Conservation (phyloP, 148 eudicot species). For the Fagopyrum homotropicum region DNA sequence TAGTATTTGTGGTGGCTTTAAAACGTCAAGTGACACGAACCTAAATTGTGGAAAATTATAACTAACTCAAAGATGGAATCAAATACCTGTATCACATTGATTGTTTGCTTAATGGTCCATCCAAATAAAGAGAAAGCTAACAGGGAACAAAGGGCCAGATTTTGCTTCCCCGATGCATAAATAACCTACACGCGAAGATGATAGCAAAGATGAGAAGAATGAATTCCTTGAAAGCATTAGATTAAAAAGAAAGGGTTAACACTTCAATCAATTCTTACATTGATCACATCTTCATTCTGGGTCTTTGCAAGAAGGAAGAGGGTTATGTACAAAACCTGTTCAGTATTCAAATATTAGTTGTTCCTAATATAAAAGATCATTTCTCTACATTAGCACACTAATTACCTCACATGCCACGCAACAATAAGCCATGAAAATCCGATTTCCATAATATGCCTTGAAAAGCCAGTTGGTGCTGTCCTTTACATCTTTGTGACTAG, state of each 20-base stretch:
- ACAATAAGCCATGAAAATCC: constrained; percentile 88
- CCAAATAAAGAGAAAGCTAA: constrained; percentile 62
- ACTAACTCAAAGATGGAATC: neutral
- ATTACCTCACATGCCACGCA: constrained; percentile 95
- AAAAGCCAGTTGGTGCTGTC: constrained; percentile 91
- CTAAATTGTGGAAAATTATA: too few relatives aligned
- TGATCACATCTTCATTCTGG: constrained; percentile 44
- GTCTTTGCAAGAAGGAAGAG: constrained; percentile 74
- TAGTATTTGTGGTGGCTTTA: too few relatives aligned
- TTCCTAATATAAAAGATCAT: neutral
- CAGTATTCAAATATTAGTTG: constrained; percentile 7
- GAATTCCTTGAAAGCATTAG: neutral
- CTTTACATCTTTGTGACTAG: constrained; percentile 91
- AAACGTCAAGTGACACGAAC: too few relatives aligned
- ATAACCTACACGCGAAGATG: constrained; percentile 45
- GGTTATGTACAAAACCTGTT: constrained; percentile 78
- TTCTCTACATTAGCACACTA: neutral
- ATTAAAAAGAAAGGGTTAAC: neutral
- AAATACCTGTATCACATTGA: constrained; percentile 84
- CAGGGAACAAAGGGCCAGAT: constrained; percentile 36
- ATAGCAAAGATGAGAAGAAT: constrained; percentile 9
- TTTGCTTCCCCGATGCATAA: constrained; percentile 39
- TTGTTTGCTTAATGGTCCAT: constrained; percentile 74
- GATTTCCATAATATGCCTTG: constrained; percentile 71
- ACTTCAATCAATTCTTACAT: constrained; percentile 36